These are phyloP conservation scores for Periglandula ipomoeae DNA, from an alignment of 2,329 filamentous ascomycete genomes.

Conservation along the genomic window DNA sequence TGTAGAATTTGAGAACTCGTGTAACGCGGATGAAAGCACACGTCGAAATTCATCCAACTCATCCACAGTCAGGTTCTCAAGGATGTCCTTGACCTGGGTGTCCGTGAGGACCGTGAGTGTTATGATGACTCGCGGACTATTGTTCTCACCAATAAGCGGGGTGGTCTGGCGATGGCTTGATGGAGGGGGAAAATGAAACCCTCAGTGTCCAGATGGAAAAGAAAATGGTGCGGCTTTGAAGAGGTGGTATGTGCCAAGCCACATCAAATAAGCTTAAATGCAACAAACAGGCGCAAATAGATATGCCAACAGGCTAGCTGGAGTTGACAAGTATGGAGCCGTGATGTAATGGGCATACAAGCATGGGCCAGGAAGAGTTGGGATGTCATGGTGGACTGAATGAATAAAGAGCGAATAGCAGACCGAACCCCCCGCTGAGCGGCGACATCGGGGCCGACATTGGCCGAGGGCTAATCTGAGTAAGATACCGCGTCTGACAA, in stretches of 20 bases:
- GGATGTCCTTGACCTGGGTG: slow-evolving; percentile 42
- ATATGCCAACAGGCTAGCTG: neutral
- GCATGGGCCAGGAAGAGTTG: neutral
- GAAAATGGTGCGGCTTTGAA: neutral
- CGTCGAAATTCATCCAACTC: slow-evolving; percentile 45
- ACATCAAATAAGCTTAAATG: neutral
- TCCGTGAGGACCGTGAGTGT: slow-evolving; percentile 50
- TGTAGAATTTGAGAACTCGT: slow-evolving; percentile 52
- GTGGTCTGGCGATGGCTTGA: neutral
- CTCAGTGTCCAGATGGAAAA: neutral
- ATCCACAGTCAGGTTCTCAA: slow-evolving; percentile 42
- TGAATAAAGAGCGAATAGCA: neutral
- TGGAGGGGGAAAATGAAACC: neutral
- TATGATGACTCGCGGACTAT: slow-evolving; percentile 28
- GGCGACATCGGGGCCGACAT: slow-evolving; percentile 3
- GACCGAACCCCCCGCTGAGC: neutral
- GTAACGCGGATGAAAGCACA: slow-evolving; percentile 41
- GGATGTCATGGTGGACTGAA: neutral
- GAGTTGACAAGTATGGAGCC: neutral
- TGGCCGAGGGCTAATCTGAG: neutral
- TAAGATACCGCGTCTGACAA: neutral
- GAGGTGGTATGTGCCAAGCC: neutral
- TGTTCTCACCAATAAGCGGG: neutral
- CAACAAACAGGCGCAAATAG: neutral
- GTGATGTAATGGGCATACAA: neutral